Conservation (phyloP, 2,329 filamentous ascomycete species). For the Fusarium sp. region DNA sequence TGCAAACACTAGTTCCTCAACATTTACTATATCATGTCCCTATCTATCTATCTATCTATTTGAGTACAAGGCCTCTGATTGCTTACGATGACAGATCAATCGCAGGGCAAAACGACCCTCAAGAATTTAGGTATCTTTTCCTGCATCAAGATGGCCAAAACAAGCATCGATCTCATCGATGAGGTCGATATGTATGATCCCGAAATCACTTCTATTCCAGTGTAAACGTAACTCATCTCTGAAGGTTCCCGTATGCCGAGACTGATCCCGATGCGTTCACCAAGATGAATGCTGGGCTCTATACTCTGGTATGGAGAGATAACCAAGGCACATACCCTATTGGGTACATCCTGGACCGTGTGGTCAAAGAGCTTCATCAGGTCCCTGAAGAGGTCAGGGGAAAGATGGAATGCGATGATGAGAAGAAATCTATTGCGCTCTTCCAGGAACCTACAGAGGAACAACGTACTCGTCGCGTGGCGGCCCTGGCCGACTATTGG, state of each 20-base stretch:
- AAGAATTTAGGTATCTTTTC: background rate
- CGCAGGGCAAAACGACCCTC: background rate
- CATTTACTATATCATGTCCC: background rate
- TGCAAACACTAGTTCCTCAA: background rate
- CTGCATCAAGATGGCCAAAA: slow-evolving; percentile 38
- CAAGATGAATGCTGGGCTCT: slow-evolving; percentile 69
- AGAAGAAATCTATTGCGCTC: slow-evolving; percentile 71
- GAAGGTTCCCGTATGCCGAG: slow-evolving; percentile 82
- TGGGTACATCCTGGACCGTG: slow-evolving; percentile 67
- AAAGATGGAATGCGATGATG: slow-evolving; percentile 70
- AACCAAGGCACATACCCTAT: slow-evolving; percentile 72
- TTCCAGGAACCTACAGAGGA: slow-evolving; percentile 68
- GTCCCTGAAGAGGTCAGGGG: slow-evolving; percentile 65
- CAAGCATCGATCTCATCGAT: slow-evolving; percentile 44
- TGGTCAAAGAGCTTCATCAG: slow-evolving; percentile 61
- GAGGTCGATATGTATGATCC: slow-evolving; percentile 42
- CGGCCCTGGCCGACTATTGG: slow-evolving; percentile 73
- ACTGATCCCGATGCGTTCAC: slow-evolving; percentile 69
- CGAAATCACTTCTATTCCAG: background rate
- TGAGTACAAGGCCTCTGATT: background rate
- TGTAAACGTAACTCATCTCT: background rate
- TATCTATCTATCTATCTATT: no score
- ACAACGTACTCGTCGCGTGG: slow-evolving; percentile 69
- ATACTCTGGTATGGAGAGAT: slow-evolving; percentile 73
- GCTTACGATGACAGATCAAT: background rate